These are phyloP conservation scores for Leccinum incarnatum DNA, from an alignment of 768 basidiomycete species.

Conservation along the genomic window DNA sequence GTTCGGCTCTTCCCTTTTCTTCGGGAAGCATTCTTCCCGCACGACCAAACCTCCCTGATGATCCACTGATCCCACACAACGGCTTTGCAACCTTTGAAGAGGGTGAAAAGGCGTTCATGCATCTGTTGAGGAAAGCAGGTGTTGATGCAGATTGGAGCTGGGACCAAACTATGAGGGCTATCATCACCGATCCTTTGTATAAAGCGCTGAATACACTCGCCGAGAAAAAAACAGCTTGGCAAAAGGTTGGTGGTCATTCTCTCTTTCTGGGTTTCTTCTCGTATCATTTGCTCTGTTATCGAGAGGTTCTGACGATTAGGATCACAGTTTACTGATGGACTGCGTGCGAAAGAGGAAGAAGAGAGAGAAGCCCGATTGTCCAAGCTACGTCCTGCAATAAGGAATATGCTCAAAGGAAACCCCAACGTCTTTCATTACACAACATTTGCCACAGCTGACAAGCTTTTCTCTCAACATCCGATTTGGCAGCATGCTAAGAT, in stretches of 20 bases:
- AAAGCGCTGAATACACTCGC: slow-evolving; percentile 90
- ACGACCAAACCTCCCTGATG: slow-evolving; percentile 79
- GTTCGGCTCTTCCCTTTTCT: slow-evolving; percentile 61
- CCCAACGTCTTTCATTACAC: slow-evolving; percentile 90
- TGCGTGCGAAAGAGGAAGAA: slow-evolving; percentile 81
- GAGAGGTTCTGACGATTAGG: slow-evolving; percentile 7
- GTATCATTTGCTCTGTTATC: background rate
- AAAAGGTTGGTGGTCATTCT: slow-evolving; percentile 60
- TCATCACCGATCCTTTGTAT: slow-evolving; percentile 97
- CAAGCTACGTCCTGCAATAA: slow-evolving; percentile 82
- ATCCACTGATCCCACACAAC: slow-evolving; percentile 86
- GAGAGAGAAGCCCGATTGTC: slow-evolving; percentile 80
- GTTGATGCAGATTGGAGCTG: slow-evolving; percentile 94
- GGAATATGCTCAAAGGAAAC: slow-evolving; percentile 83
- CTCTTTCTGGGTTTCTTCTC: background rate
- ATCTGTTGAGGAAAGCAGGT: slow-evolving; percentile 83
- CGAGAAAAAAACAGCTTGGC: slow-evolving; percentile 92
- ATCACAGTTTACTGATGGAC: slow-evolving; percentile 62
- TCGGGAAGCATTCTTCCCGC: slow-evolving; percentile 62
- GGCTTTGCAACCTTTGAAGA: slow-evolving; percentile 85
- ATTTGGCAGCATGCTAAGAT: slow-evolving; percentile 88
- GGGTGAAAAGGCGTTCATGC: slow-evolving; percentile 92
- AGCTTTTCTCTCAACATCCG: slow-evolving; percentile 79
- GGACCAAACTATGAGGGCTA: slow-evolving; percentile 97
- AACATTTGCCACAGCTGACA: slow-evolving; percentile 87